Evolutionary conservation across 202 grass and related monocot genomes (phyloP), one percentile per base, ranked within the genome.

Genomic region (Saccharum hybrid): DNA sequence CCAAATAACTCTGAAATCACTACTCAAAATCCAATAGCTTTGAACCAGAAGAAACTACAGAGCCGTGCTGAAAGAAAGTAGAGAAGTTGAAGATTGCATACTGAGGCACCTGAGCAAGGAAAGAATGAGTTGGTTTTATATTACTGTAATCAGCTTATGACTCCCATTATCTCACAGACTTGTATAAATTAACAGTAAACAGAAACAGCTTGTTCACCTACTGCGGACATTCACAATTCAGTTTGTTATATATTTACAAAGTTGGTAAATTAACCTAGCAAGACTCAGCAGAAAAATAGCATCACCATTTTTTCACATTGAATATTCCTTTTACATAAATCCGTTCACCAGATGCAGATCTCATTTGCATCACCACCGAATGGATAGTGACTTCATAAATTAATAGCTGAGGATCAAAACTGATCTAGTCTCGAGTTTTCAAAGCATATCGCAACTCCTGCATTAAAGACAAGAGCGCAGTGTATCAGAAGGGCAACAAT

Each of bases 391-490:
- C 75, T 51, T 59, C 57, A 81, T 21, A 42, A 63, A 80, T 12
- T 76, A 54, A 76, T 65, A 63, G 28, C 3, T 16, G 19, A 6
- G 14, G 52, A 18, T 56, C 45, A 65, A 72, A 87, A 60, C 69
- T 76, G 64, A 70, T 80, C 87, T 92, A 93, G 34, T 69, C 77
- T 42, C 52, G 74, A 66, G 81, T 79, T 91, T 97, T 97, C 79
- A 89, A 75, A 82, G 73, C 72, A 82, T 97, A 97, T 7, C 92
- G 19, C 78, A 97, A 86, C 41, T 94, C 88, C 94, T 97, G 76
- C 26, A 79, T 82, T 34, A 6, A 73, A 72, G 15, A 75, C n/a
- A 61, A 34, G 13, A 21, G 13, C 6, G 0, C 41, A 59, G 4
- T 64, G 28, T 80, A 51, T 57, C 43, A 81, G 71, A 81, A 65